Conservation (phyloP, 2,329 filamentous ascomycete species). For the Alternaria sp. region DNA sequence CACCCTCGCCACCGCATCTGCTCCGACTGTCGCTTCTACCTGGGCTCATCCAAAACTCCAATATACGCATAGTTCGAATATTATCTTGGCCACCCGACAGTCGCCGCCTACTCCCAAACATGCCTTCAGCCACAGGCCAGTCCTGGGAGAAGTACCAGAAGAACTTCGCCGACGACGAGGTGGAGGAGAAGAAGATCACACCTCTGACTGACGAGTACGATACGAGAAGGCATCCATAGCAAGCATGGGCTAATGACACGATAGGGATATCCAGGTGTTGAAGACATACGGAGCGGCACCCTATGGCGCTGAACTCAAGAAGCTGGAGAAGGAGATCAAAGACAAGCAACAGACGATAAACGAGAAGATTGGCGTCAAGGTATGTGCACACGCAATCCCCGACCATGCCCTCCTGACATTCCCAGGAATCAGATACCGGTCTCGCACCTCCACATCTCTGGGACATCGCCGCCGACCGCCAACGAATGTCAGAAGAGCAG, state of each 20-base stretch:
- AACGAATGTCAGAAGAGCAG: conserved; percentile 98
- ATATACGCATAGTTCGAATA: conserved; percentile 10
- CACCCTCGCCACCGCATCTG: conserved; percentile 5
- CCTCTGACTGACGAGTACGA: conserved; percentile 94
- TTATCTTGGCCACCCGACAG: conserved; percentile 11
- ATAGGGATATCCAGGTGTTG: conserved; percentile 96
- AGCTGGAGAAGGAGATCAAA: conserved; percentile 99
- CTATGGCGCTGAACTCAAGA: conserved; percentile 92
- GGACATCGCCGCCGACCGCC: conserved; percentile 96
- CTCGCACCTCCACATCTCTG: conserved; percentile 97
- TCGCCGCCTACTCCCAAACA: conserved; percentile 51
- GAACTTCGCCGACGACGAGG: conserved; percentile 93
- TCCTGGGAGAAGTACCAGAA: conserved; percentile 99
- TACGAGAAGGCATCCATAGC: background rate
- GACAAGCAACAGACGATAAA: conserved; percentile 98
- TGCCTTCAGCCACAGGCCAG: conserved; percentile 93
- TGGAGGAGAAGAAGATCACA: conserved; percentile 99
- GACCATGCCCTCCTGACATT: conserved; percentile 15
- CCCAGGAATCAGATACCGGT: conserved; percentile 94
- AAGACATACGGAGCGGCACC: conserved; percentile 98
- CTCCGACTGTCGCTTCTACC: conserved; percentile 8
- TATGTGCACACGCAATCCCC: conserved; percentile 2
- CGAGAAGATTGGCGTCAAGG: conserved; percentile 82
- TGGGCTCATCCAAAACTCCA: background rate
- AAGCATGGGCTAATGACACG: conserved; percentile 42